Base-by-base conservation (phyloP, 345 rosid species). In the Combretum micranthum region DNA sequence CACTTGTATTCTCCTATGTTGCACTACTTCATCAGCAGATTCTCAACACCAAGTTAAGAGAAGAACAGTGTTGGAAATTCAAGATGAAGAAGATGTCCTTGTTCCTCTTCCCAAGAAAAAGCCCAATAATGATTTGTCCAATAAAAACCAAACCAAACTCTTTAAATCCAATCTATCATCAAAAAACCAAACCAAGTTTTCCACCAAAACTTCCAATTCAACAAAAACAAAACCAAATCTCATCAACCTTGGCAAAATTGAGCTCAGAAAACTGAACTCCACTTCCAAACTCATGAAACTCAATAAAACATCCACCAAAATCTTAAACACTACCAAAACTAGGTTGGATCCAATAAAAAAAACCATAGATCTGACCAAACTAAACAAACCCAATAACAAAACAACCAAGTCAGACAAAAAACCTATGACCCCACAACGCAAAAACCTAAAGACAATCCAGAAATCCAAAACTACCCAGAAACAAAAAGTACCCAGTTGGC, bases 11-110 rank as follows among this genome's bases (percentile, higher is more conserved):
- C 39, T 32, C 39, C 39, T 32, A 32, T 32, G 39, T 32, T 32
- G 39, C 39, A 32, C 39, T 7, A 7, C 39, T 32, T 32, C 10
- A n/a, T n/a, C n/a, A 32, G 9, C 39, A 32, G 39, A 32, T 5
- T 32, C 39, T 32, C 39, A n/a, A 32, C 9, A 32, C 10, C 39
- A 32, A 32, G 39, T 32, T 11, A 3, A 32, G 54, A 91, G 96
- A 48, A 83, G 95, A 42, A 86, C 82, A 88, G 90, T 87, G 22
- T 62, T 88, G 12, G 96, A 83, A 73, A 83, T 88, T 22, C 44
- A 62, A 51, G 72, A 75, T 57, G 73, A 67, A 23, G 80, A 68
- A 25, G 68, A 72, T 20, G 67, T 65, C 55, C 69, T 47, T 16
- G 53, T 53, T 39, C 17, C 12, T 51, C 53, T 65, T 55, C 75